phyloP scores from a whole-genome alignment of 495 filamentous ascomycete genomes.

The Xylaria castorea region DNA sequence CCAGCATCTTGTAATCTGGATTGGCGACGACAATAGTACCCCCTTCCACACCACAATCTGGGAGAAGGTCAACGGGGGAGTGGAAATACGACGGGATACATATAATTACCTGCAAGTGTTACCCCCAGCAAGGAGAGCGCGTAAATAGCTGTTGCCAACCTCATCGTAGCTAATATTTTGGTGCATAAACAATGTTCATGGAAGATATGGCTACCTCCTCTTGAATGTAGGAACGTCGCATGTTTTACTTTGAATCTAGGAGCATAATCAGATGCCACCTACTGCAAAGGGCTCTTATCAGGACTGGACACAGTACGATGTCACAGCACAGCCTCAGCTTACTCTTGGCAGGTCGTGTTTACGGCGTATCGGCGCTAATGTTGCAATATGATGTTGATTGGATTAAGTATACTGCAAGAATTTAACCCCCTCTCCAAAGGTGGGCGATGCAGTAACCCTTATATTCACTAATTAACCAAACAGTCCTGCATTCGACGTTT shows the following conservation, averaged over 20 bases:
- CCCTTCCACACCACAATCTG: constrained; percentile 17
- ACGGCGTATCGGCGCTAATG: constrained; percentile 5
- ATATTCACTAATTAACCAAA: not conserved
- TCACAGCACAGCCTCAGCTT: not conserved
- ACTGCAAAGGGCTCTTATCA: not conserved
- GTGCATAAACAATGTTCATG: not conserved
- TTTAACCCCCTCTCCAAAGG: not conserved
- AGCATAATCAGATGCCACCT: not conserved
- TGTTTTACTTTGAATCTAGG: not conserved
- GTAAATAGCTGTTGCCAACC: not conserved
- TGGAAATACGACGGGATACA: not conserved
- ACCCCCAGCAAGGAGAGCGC: not conserved
- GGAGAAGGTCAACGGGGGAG: constrained; percentile 2
- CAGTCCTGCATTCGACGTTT: not conserved
- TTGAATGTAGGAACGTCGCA: not conserved
- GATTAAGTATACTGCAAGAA: not conserved
- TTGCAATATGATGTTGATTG: not conserved
- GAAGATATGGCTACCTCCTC: not conserved
- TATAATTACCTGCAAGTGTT: constrained; percentile 4
- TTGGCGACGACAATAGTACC: constrained; percentile 12
- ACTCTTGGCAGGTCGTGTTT: constrained; percentile 4
- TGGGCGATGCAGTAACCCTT: not conserved
- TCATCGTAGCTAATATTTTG: not conserved
- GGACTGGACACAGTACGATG: not conserved
- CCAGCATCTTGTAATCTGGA: constrained; percentile 5